phyloP scores from a whole-genome alignment of 257 asterid genomes.

The Eucommia ulmoides region DNA sequence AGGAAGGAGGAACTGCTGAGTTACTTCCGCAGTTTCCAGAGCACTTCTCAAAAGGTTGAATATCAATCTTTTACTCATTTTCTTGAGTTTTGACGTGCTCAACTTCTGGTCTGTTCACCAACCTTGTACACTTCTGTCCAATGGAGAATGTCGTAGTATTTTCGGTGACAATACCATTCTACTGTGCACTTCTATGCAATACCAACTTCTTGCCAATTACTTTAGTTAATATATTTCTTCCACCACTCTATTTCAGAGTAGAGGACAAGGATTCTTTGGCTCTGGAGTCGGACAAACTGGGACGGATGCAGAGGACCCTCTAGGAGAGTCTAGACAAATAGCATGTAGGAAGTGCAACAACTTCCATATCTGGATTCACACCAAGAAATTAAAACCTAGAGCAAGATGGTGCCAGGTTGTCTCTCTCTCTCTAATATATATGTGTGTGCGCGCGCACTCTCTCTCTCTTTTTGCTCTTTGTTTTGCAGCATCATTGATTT shows the following conservation, averaged over 20 bases:
- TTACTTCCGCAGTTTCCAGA: conserved; percentile 68
- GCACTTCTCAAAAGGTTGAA: conserved; percentile 57
- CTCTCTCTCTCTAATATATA: not conserved
- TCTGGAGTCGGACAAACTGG: conserved; percentile 39
- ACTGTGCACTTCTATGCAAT: not conserved
- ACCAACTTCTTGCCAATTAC: not conserved
- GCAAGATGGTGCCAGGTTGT: conserved; percentile 99
- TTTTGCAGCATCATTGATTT: not conserved
- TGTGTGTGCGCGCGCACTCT: not conserved
- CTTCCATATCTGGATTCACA: conserved; percentile 62
- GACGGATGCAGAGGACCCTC: conserved; percentile 40
- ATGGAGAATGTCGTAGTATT: not conserved
- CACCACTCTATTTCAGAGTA: conserved; percentile 32
- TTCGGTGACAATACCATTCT: not conserved
- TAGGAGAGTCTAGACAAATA: conserved; percentile 53
- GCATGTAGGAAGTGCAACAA: conserved; percentile 85
- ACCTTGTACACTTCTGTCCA: not conserved
- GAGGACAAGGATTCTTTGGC: conserved; percentile 40
- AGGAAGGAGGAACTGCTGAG: conserved; percentile 81
- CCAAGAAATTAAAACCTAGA: conserved; percentile 64
- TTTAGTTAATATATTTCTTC: no score
- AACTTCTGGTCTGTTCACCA: not conserved
- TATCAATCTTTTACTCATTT: conserved; percentile 7
- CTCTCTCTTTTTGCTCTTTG: not conserved
- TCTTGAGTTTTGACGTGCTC: not conserved